Evolutionary conservation across 805 yeast species (phyloP).

Genomic region (Hanseniaspora hatyaiensis): DNA sequence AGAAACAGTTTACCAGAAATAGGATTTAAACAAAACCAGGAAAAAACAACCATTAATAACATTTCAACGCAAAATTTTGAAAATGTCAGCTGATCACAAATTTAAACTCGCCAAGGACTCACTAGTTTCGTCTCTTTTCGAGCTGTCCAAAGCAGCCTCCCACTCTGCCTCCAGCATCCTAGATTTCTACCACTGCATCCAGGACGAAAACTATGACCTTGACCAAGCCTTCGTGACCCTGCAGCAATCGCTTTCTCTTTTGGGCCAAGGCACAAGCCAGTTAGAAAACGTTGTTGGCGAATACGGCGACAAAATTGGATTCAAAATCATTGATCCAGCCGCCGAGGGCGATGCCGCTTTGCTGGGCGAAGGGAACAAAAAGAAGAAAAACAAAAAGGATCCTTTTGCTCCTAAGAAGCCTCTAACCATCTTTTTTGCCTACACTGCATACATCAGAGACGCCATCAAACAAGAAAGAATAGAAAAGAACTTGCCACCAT

Average conservation of each 20-base stretch:
- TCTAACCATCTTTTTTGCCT: conserved; percentile 71
- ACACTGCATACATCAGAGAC: conserved; percentile 62
- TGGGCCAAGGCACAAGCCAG: conserved; percentile 31
- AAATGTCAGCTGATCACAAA: conserved; percentile 14
- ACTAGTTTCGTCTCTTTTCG: conserved; percentile 70
- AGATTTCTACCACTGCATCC: conserved; percentile 53
- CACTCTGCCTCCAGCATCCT: conserved; percentile 74
- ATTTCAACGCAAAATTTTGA: no score
- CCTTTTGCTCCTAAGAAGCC: conserved; percentile 97
- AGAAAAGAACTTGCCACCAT: conserved; percentile 45
- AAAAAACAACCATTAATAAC: no score
- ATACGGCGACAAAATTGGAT: conserved; percentile 25
- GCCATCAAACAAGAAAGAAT: conserved; percentile 57
- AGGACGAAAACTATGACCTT: conserved; percentile 37
- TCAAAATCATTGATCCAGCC: conserved; percentile 16
- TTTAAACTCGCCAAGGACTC: conserved; percentile 21
- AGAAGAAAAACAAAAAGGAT: conserved; percentile 50
- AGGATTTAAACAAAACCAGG: no score
- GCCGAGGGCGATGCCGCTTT: conserved; percentile 1
- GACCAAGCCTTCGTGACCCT: conserved; percentile 37
- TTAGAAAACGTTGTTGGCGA: conserved; percentile 26
- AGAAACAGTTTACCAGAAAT: no score
- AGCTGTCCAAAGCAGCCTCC: conserved; percentile 74
- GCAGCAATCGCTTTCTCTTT: conserved; percentile 33
- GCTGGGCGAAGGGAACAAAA: conserved; percentile 26